Evolutionary conservation across 1,284 basidiomycete genomes (phyloP).

Genomic region (Trichosporon ovoides): DNA sequence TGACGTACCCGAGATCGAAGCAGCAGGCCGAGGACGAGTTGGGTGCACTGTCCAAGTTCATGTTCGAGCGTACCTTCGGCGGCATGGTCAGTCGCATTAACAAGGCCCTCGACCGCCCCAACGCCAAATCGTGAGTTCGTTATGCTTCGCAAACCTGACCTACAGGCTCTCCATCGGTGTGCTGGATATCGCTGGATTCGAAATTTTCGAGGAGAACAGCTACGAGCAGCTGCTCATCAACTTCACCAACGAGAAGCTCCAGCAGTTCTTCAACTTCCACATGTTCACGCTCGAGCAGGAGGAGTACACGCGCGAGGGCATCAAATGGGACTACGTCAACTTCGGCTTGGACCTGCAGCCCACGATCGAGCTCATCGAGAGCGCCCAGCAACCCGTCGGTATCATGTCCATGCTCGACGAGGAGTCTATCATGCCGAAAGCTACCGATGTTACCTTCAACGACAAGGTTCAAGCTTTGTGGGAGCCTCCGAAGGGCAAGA

Average conservation of each 20-base stretch:
- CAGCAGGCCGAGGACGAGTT: slow-evolving; percentile 93
- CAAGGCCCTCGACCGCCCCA: slow-evolving; percentile 84
- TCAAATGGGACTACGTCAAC: slow-evolving; percentile 98
- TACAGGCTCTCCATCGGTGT: slow-evolving; percentile 85
- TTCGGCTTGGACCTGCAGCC: slow-evolving; percentile 97
- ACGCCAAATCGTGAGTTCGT: slow-evolving; percentile 62
- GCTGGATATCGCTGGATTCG: slow-evolving; percentile 98
- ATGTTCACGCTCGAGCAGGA: slow-evolving; percentile 99
- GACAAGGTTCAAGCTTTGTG: slow-evolving; percentile 63
- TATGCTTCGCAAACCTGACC: not conserved
- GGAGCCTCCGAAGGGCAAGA: slow-evolving; percentile 34
- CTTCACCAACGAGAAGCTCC: slow-evolving; percentile 95
- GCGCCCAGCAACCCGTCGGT: slow-evolving; percentile 61
- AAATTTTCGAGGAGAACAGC: slow-evolving; percentile 72
- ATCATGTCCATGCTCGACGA: slow-evolving; percentile 93
- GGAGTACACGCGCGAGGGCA: slow-evolving; percentile 93
- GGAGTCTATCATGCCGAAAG: slow-evolving; percentile 99
- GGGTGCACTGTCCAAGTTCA: slow-evolving; percentile 84
- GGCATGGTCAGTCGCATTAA: slow-evolving; percentile 93
- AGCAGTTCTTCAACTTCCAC: slow-evolving; percentile 97
- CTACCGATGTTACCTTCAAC: slow-evolving; percentile 90
- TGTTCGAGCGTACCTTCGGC: slow-evolving; percentile 97
- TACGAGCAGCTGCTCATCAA: slow-evolving; percentile 99
- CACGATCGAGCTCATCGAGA: slow-evolving; percentile 96
- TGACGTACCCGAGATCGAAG: slow-evolving; percentile 83